Percentiles rank a stretch among this genome's conserved stretches.
phyloP scores from a whole-genome alignment of 345 rosid genomes.

The Salix exigua region DNA sequence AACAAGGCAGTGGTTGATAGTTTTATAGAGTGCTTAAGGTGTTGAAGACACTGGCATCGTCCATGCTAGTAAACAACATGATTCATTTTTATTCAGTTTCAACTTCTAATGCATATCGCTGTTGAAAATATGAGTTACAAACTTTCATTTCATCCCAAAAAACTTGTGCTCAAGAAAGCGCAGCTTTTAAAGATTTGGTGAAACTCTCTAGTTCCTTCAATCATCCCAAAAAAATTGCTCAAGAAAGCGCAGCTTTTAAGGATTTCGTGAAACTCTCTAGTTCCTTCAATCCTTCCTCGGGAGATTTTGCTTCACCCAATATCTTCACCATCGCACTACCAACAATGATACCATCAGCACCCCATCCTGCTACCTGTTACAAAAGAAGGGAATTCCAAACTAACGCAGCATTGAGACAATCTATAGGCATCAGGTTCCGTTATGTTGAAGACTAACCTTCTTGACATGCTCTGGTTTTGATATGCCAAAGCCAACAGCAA shows the following conservation, averaged over 20 bases:
- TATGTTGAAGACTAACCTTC: conserved; percentile 44
- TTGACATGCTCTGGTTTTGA: conserved; percentile 76
- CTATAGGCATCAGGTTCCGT: background rate
- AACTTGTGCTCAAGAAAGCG: conserved; percentile 24
- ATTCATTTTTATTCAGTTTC: background rate
- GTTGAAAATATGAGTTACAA: background rate
- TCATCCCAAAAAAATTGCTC: conserved; percentile 7
- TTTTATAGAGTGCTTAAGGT: background rate
- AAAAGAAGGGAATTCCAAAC: background rate
- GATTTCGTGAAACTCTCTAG: conserved; percentile 60
- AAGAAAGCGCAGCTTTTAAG: conserved; percentile 51
- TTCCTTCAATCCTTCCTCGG: conserved; percentile 65
- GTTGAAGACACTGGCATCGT: background rate
- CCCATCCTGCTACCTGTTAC: conserved; percentile 69
- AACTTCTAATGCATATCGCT: no score
- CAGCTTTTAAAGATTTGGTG: conserved; percentile 62
- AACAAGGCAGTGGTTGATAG: background rate
- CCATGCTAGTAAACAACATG: background rate
- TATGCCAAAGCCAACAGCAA: conserved; percentile 82
- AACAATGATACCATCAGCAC: conserved; percentile 84
- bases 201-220: conserved; percentile 51
- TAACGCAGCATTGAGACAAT: background rate
- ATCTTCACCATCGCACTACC: conserved; percentile 83
- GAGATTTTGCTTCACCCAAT: conserved; percentile 64
- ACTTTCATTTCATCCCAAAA: background rate